A percentile compares a stretch with the other conserved stretches of the same genome.
phyloP scores from a whole-genome alignment of 2,329 filamentous ascomycete genomes.

The Leptosphaerulina australis region DNA sequence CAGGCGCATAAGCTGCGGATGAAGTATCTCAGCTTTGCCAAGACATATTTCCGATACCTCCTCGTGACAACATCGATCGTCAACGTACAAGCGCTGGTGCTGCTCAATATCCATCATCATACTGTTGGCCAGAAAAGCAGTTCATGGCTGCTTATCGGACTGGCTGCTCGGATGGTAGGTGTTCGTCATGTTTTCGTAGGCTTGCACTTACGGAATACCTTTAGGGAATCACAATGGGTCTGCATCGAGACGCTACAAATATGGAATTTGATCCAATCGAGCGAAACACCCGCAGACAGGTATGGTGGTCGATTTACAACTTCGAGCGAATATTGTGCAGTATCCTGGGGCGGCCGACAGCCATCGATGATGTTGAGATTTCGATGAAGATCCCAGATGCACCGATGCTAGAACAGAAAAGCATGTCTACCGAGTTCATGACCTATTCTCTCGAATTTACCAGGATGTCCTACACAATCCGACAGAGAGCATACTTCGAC shows the following conservation, averaged over 20 bases:
- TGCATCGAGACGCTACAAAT: conserved; percentile 53
- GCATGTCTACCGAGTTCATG: conserved; percentile 26
- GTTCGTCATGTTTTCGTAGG: not conserved
- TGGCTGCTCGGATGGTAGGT: conserved; percentile 49
- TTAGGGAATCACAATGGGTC: conserved; percentile 51
- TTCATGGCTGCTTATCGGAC: conserved; percentile 51
- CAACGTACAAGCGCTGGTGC: conserved; percentile 53
- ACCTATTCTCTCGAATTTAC: conserved; percentile 17
- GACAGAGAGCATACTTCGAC: conserved; percentile 34
- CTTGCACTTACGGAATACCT: not conserved
- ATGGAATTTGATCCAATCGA: conserved; percentile 46
- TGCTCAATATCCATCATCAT: conserved; percentile 52
- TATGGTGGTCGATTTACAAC: conserved; percentile 37
- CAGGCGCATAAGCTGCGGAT: conserved; percentile 26
- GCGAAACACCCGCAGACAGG: conserved; percentile 32
- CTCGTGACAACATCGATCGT: conserved; percentile 48
- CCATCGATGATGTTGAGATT: conserved; percentile 35
- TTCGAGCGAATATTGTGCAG: conserved; percentile 36
- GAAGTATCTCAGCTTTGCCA: conserved; percentile 39
- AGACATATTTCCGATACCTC: conserved; percentile 46
- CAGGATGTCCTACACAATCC: conserved; percentile 28
- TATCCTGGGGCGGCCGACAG: conserved; percentile 34
- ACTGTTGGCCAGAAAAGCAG: conserved; percentile 52
- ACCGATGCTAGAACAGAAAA: conserved; percentile 25
- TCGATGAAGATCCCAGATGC: conserved; percentile 30